phyloP scores from a whole-genome alignment of 345 rosid genomes.

The Syzygium jambos region DNA sequence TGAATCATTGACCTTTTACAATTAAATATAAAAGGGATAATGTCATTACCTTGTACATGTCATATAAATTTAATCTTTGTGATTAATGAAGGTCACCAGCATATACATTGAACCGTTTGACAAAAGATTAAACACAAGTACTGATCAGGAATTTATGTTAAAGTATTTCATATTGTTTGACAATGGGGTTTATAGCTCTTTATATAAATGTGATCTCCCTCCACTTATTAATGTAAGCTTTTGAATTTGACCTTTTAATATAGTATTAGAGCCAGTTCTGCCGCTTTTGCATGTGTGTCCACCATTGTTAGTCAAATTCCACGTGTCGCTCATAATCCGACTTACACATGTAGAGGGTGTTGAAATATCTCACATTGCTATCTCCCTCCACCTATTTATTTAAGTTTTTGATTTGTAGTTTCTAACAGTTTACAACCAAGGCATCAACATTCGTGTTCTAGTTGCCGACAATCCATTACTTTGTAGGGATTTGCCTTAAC shows the following conservation, averaged over 20 bases:
- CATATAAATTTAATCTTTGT: too few species aligned
- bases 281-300: not conserved
- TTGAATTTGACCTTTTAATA: not conserved
- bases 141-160: not conserved
- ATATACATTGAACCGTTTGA: not conserved
- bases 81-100: not conserved
- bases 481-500: conserved; percentile 26
- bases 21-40: not conserved
- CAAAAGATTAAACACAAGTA: not conserved
- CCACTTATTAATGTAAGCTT: not conserved
- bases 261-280: not conserved
- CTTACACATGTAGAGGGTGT: not conserved
- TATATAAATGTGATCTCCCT: not conserved
- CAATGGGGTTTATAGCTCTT: not conserved
- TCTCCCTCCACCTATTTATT: not conserved
- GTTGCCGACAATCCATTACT: not conserved
- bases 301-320: not conserved
- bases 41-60: not conserved
- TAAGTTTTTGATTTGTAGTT: not conserved
- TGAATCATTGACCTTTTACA: not conserved
- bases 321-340: not conserved
- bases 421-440: not conserved
- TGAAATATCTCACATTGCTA: not conserved
- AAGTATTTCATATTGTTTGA: not conserved
- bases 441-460: not conserved